phyloP scores from a whole-genome alignment of 2,329 filamentous ascomycete species.

The Polytolypa hystricis region DNA sequence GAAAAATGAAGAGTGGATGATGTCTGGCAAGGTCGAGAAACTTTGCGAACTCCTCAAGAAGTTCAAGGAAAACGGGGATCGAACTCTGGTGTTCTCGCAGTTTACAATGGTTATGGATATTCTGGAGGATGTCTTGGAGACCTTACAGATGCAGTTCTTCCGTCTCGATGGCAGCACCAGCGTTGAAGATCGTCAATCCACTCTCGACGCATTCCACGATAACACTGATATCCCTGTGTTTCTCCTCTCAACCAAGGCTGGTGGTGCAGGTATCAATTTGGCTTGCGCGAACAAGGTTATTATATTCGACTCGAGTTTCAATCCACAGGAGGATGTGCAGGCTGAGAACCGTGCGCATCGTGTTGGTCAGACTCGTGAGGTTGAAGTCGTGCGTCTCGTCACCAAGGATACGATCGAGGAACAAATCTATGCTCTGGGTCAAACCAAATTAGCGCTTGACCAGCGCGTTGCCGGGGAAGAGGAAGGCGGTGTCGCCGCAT shows the following conservation, averaged over 20 bases:
- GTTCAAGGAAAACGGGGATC: conserved; percentile 72
- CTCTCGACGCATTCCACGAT: conserved; percentile 77
- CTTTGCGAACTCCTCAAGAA: conserved; percentile 61
- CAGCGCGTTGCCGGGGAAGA: conserved; percentile 55
- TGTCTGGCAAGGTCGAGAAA: conserved; percentile 74
- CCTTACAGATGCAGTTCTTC: conserved; percentile 62
- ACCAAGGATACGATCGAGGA: conserved; percentile 78
- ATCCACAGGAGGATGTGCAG: conserved; percentile 96
- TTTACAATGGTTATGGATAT: conserved; percentile 90
- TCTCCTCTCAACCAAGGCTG: conserved; percentile 82
- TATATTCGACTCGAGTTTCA: conserved; percentile 95
- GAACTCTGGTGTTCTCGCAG: conserved; percentile 82
- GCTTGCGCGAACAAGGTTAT: conserved; percentile 95
- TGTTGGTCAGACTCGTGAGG: conserved; percentile 79
- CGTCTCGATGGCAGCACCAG: conserved; percentile 78
- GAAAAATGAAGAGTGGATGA: conserved; percentile 53
- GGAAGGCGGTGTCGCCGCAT: conserved; percentile 41
- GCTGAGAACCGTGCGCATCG: conserved; percentile 94
- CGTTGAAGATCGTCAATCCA: conserved; percentile 70
- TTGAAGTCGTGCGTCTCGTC: conserved; percentile 81
- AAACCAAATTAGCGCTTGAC: conserved; percentile 87
- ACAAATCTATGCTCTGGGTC: conserved; percentile 79
- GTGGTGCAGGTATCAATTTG: conserved; percentile 93
- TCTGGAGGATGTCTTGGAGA: conserved; percentile 67
- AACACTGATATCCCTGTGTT: conserved; percentile 76